Evolutionary conservation across 345 rosid genomes (phyloP).

Genomic region (Luvunga scandens): DNA sequence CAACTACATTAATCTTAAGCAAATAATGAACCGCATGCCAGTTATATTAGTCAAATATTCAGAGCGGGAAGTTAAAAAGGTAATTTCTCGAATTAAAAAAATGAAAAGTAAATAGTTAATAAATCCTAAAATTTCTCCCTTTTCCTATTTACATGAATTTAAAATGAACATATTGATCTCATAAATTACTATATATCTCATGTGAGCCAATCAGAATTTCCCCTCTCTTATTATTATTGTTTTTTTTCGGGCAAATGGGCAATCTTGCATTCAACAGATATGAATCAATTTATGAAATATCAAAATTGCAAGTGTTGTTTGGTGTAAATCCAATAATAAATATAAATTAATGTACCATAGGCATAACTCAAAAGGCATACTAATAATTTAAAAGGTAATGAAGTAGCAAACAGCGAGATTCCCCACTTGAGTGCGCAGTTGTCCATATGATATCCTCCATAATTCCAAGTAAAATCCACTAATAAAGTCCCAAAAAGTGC

Average conservation of each 20-base stretch:
- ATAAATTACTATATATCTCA: neutral
- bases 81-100: neutral
- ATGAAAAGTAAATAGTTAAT: too few relatives aligned
- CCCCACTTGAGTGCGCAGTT: slow-evolving; percentile 13
- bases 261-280: neutral
- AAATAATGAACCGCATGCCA: neutral
- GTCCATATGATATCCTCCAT: slow-evolving; percentile 8
- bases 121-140: neutral
- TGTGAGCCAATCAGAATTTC: neutral
- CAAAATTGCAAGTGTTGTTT: neutral
- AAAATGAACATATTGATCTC: neutral
- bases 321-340: neutral
- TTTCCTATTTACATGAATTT: neutral
- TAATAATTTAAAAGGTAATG: neutral
- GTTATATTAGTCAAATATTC: neutral
- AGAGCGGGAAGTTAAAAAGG: neutral
- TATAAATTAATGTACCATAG: neutral
- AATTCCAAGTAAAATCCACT: neutral
- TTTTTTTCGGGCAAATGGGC: neutral
- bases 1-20: neutral
- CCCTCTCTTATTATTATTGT: neutral
- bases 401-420: slow-evolving; percentile 15
- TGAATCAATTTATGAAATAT: neutral
- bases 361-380: neutral
- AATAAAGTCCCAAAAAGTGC: neutral